These are phyloP conservation scores for Fusarium nodosum DNA, from an alignment of 2,329 filamentous ascomycete genomes.

Conservation along the genomic window DNA sequence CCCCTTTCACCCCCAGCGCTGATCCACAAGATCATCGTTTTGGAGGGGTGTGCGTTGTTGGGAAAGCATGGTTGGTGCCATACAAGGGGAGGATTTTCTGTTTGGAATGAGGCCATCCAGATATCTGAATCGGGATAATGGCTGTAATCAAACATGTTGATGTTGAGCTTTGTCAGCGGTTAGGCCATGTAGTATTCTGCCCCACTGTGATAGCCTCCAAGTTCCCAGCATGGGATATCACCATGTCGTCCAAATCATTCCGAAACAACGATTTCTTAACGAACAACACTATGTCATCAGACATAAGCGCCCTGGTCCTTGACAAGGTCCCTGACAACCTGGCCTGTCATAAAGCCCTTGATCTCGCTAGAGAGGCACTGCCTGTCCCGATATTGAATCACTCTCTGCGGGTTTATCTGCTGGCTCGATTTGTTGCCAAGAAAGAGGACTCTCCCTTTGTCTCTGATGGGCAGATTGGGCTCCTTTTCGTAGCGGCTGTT, in stretches of 20 bases:
- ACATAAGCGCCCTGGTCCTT: constrained; percentile 6
- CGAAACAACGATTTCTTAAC: constrained; percentile 10
- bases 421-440: constrained; percentile 44
- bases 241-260: not conserved
- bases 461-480: constrained; percentile 13
- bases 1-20: not conserved
- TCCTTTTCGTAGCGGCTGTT: constrained; percentile 55
- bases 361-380: constrained; percentile 36
- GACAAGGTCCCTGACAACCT: constrained; percentile 30
- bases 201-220: constrained; percentile 1
- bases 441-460: constrained; percentile 36
- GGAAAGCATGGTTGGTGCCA: not conserved
- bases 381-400: constrained; percentile 51
- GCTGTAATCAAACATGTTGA: constrained; percentile 1
- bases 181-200: not conserved
- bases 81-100: not conserved
- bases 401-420: constrained; percentile 50
- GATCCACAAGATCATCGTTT: constrained; percentile 30
- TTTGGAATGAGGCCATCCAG: constrained; percentile 31
- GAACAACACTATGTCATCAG: not conserved
- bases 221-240: constrained; percentile 3
- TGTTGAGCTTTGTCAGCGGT: constrained; percentile 25
- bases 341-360: constrained; percentile 38
- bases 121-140: constrained; percentile 8
- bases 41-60: constrained; percentile 17